Conservation (phyloP, 805 yeast genomes). For the Schwanniomyces pseudopolymorphus region DNA sequence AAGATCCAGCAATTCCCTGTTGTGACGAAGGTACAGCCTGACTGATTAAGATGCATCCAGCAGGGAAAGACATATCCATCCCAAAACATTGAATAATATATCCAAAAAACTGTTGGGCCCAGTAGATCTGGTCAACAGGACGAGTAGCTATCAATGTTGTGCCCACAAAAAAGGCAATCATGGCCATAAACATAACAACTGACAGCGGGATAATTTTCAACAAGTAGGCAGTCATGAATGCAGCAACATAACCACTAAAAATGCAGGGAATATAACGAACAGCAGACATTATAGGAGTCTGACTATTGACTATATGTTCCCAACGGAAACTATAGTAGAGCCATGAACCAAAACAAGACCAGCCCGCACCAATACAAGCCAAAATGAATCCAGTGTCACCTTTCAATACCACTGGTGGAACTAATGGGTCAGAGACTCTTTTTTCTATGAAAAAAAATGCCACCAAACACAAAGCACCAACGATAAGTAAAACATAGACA, state of each 20-base stretch:
- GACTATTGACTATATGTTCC: slow-evolving; percentile 44
- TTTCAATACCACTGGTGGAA: slow-evolving; percentile 51
- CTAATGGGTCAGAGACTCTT: slow-evolving; percentile 48
- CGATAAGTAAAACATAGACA: slow-evolving; percentile 54
- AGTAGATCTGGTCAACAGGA: slow-evolving; percentile 61
- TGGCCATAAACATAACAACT: slow-evolving; percentile 48
- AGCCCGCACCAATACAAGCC: slow-evolving; percentile 57
- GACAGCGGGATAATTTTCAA: slow-evolving; percentile 49
- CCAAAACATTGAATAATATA: slow-evolving; percentile 61
- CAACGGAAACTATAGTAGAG: slow-evolving; percentile 57
- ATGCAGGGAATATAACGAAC: slow-evolving; percentile 24
- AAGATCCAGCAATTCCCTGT: slow-evolving; percentile 78
- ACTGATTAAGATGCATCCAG: slow-evolving; percentile 62
- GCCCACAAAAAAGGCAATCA: slow-evolving; percentile 54
- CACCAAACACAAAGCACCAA: slow-evolving; percentile 43
- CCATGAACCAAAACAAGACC: slow-evolving; percentile 79
- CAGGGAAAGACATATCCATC: slow-evolving; percentile 79
- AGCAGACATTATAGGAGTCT: slow-evolving; percentile 31
- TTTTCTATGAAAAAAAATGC: slow-evolving; percentile 51
- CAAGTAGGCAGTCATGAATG: slow-evolving; percentile 48
- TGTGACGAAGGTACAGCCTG: slow-evolving; percentile 57
- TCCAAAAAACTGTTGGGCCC: slow-evolving; percentile 57
- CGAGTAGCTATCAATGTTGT: slow-evolving; percentile 50
- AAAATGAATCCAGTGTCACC: slow-evolving; percentile 49
- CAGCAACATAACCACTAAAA: slow-evolving; percentile 55